A percentile compares a stretch with the other conserved stretches of the same genome.
Conservation (phyloP, 768 basidiomycete genomes). For the Symmetrospora coprosmae region DNA sequence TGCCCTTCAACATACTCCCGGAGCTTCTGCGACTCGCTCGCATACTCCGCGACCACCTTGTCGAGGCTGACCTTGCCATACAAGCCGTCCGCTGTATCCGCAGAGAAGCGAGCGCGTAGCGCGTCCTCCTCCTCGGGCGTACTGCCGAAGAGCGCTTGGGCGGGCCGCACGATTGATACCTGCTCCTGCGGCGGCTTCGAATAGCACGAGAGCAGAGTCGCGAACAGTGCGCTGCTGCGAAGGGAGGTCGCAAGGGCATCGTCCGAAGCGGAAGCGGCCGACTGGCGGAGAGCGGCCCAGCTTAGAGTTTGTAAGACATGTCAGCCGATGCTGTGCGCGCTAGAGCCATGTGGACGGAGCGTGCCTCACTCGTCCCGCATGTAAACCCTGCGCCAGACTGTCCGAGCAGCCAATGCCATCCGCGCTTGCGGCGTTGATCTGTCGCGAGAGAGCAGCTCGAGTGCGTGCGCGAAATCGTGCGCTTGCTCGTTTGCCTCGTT, state of each 20-base stretch:
- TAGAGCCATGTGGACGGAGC: slow-evolving; percentile 3
- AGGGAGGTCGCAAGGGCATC: slow-evolving; percentile 59
- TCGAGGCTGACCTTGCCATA: slow-evolving; percentile 24
- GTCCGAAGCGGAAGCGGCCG: slow-evolving; percentile 55
- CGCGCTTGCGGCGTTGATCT: slow-evolving; percentile 60
- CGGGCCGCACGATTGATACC: slow-evolving; percentile 30
- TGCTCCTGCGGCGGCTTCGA: slow-evolving; percentile 22
- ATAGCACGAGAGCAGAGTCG: slow-evolving; percentile 41
- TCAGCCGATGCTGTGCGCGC: not conserved
- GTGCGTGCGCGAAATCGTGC: slow-evolving; percentile 42
- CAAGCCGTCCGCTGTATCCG: slow-evolving; percentile 22
- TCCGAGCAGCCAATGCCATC: slow-evolving; percentile 53
- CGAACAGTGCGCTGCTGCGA: slow-evolving; percentile 58
- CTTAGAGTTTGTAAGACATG: slow-evolving; percentile 41
- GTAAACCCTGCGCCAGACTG: slow-evolving; percentile 76
- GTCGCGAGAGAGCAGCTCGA: not conserved
- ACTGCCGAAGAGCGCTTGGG: slow-evolving; percentile 30
- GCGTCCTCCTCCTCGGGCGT: slow-evolving; percentile 33
- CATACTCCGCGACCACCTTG: slow-evolving; percentile 34
- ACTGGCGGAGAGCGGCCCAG: slow-evolving; percentile 63
- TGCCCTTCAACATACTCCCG: slow-evolving; percentile 28
- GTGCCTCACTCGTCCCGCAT: slow-evolving; percentile 67
- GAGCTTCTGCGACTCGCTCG: slow-evolving; percentile 34
- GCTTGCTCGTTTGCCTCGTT: slow-evolving; percentile 46
- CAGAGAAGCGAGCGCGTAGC: slow-evolving; percentile 30